Evolutionary conservation across 1,139 yeast genomes (phyloP).

Genomic region (Suhomyces yuchorum): DNA sequence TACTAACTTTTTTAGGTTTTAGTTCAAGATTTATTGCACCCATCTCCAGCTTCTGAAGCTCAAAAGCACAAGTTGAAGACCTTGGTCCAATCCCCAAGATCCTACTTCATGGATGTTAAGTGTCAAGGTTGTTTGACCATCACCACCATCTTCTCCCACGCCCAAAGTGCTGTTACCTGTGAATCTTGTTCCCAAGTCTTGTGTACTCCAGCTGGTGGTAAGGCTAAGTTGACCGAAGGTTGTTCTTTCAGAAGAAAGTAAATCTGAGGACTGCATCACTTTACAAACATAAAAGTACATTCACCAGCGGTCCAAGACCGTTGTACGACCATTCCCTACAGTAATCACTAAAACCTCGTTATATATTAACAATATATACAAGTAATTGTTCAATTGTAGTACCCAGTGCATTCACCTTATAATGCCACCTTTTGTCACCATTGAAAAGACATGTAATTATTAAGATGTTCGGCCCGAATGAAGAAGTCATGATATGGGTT

Average conservation of each 20-base stretch:
- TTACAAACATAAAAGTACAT: constrained; percentile 12
- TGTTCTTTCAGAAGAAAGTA: constrained; percentile 99
- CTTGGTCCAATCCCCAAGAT: constrained; percentile 97
- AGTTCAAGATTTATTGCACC: constrained; percentile 68
- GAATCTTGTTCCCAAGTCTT: constrained; percentile 97
- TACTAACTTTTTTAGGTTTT: constrained; percentile 30
- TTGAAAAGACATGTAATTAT: too few species aligned
- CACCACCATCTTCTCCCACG: constrained; percentile 99
- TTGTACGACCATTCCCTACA: constrained; percentile 12
- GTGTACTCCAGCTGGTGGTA: constrained; percentile 99
- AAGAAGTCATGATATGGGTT: too few species aligned
- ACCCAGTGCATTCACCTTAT: too few species aligned
- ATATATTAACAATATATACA: constrained; percentile 13
- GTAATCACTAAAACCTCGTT: constrained; percentile 9
- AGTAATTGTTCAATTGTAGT: constrained; percentile 2
- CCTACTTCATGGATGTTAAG: constrained; percentile 99
- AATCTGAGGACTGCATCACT: constrained; percentile 24
- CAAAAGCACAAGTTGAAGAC: constrained; percentile 97
- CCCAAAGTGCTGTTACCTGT: constrained; percentile 99
- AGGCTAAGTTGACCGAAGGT: constrained; percentile 99
- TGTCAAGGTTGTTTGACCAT: constrained; percentile 99
- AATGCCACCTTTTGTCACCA: too few species aligned
- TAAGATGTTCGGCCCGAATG: too few species aligned
- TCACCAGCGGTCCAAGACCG: constrained; percentile 5
- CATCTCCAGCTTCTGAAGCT: constrained; percentile 94